Percentiles rank a stretch among this genome's conserved stretches.
phyloP scores from a whole-genome alignment of 2,329 filamentous ascomycete species.

The Trichoderma sp. region DNA sequence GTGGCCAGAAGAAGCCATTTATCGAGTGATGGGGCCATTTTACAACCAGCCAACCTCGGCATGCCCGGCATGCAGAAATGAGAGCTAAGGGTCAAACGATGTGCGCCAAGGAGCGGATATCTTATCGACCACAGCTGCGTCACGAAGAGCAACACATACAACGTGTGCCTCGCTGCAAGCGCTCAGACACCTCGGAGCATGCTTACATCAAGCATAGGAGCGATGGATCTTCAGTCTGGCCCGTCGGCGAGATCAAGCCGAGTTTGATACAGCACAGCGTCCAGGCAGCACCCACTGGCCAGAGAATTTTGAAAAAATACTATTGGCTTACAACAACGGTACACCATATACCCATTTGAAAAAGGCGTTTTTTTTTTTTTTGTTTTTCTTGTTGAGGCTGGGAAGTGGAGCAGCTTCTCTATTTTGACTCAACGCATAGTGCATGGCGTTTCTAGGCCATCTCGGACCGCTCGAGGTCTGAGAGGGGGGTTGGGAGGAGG shows the following conservation, averaged over 20 bases:
- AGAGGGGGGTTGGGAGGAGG: neutral
- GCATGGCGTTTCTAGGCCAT: slow-evolving; percentile 21
- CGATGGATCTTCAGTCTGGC: neutral
- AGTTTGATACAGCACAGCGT: neutral
- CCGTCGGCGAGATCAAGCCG: neutral
- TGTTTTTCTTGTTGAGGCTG: neutral
- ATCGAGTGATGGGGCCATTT: slow-evolving; percentile 49
- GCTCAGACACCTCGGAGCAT: neutral
- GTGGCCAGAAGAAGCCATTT: slow-evolving; percentile 61
- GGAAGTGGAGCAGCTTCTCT: slow-evolving; percentile 1
- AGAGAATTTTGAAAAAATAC: slow-evolving; percentile 2
- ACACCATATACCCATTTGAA: slow-evolving; percentile 18
- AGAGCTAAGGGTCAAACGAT: neutral
- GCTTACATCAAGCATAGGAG: neutral
- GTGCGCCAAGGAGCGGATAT: neutral
- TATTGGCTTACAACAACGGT: slow-evolving; percentile 3
- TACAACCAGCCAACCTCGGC: neutral
- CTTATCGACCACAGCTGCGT: neutral
- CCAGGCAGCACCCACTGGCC: neutral
- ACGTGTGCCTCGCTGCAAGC: neutral
- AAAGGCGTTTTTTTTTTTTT: slow-evolving; percentile 16
- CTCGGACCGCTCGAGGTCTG: slow-evolving; percentile 10
- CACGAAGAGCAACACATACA: neutral
- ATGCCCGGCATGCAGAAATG: neutral
- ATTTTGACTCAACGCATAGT: slow-evolving; percentile 19